Conservation (phyloP, 129 eudicot species). For the Arctium lappa region DNA sequence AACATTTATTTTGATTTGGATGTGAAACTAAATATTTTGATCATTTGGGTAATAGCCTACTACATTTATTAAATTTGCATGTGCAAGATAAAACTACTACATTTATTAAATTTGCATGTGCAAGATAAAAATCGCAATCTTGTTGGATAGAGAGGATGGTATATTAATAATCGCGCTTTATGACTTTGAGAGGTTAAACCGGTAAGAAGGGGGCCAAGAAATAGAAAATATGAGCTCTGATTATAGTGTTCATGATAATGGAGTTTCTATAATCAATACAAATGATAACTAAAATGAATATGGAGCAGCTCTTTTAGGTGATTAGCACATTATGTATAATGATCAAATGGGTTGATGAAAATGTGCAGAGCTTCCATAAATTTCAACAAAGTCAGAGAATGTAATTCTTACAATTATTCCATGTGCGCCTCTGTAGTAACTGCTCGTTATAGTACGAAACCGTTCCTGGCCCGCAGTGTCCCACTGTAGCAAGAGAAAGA, state of each 20-base stretch:
- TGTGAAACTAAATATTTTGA: neutral
- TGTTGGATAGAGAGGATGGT: neutral
- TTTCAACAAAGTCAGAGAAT: neutral
- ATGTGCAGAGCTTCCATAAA: neutral
- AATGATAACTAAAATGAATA: neutral
- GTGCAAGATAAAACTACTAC: neutral
- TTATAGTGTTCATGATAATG: neutral
- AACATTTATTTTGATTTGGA: neutral
- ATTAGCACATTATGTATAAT: neutral
- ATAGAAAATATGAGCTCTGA: neutral
- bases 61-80: neutral
- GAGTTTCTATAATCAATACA: neutral
- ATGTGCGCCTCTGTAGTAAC: constrained; percentile 98
- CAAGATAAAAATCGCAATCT: neutral
- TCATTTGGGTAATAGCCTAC: neutral
- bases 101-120: neutral
- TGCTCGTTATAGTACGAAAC: constrained; percentile 95
- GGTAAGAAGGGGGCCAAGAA: neutral
- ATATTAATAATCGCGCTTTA: neutral
- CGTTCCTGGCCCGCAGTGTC: constrained; percentile 99
- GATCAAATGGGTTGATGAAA: neutral
- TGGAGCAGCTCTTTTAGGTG: neutral
- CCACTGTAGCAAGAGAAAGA: constrained; percentile 58
- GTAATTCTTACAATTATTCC: constrained; percentile 78
- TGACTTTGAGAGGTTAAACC: neutral